A percentile compares a stretch with the other conserved stretches of the same genome.
Evolutionary conservation across 169 alveolate genomes (phyloP).

Genomic region (Fabrea salina): DNA sequence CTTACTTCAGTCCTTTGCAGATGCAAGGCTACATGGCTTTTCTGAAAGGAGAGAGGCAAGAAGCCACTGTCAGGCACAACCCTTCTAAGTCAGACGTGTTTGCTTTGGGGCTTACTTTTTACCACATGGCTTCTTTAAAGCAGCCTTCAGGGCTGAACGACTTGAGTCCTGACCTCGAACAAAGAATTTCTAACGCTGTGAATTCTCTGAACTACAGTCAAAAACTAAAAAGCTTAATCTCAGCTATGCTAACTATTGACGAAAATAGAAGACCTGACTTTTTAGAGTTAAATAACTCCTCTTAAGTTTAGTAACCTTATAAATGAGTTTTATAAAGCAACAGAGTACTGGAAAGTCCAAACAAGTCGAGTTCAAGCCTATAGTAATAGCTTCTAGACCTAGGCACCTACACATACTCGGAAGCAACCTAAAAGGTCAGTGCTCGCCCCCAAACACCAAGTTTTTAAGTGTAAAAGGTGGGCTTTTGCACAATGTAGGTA

Average conservation of each 20-base stretch:
- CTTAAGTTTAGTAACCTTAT: too few species aligned
- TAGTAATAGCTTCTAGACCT: too few species aligned
- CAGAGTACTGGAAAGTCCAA: too few species aligned
- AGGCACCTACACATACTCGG: too few species aligned
- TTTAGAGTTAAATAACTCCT: not conserved
- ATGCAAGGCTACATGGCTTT: not conserved
- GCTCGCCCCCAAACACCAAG: too few species aligned
- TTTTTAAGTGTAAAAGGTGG: not conserved
- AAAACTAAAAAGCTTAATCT: not conserved
- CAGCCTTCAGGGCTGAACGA: slow-evolving; percentile 26
- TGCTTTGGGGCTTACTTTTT: slow-evolving; percentile 44
- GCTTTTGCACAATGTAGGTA: not conserved
- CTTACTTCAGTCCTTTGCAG: slow-evolving; percentile 31
- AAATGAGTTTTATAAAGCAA: too few species aligned
- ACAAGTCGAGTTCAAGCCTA: too few species aligned
- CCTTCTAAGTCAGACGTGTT: slow-evolving; percentile 45
- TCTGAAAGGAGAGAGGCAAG: not conserved
- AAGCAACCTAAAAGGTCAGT: too few species aligned
- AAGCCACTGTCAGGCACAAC: slow-evolving; percentile 35
- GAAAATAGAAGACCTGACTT: slow-evolving; percentile 18
- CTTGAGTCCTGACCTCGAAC: not conserved
- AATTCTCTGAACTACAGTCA: not conserved
- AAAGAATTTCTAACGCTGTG: not conserved
- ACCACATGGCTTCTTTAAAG: slow-evolving; percentile 25
- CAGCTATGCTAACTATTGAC: slow-evolving; percentile 4